Percentiles rank a stretch among this genome's conserved stretches.
Evolutionary conservation across 768 basidiomycete genomes (phyloP).

Genomic region (Naganishia kalamii): DNA sequence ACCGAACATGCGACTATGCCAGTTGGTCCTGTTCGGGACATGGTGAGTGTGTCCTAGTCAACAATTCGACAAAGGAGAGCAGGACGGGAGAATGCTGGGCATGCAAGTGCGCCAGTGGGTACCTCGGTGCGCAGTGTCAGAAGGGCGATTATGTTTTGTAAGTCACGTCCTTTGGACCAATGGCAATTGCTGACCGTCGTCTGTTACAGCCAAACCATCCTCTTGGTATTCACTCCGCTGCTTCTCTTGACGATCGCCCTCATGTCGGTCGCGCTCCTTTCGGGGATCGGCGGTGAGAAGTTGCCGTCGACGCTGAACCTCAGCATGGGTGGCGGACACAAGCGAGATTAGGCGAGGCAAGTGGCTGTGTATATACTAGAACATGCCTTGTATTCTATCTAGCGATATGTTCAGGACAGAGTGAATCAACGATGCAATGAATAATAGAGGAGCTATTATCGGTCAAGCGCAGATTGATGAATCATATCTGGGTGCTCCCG

Average conservation of each 20-base stretch:
- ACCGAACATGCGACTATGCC: constrained; percentile 33
- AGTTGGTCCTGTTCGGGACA: constrained; percentile 37
- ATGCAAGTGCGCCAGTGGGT: constrained; percentile 39
- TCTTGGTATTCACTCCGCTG: constrained; percentile 19
- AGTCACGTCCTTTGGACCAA: constrained; percentile 18
- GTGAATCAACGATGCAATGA: too few species aligned
- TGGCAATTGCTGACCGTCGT: too few species aligned
- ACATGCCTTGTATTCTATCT: background rate
- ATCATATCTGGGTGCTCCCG: background rate
- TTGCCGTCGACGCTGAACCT: constrained; percentile 20
- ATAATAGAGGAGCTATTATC: too few species aligned
- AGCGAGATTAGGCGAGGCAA: constrained; percentile 15
- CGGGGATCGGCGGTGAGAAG: constrained; percentile 10
- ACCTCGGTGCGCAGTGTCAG: constrained; percentile 39
- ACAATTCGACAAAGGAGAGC: constrained; percentile 29
- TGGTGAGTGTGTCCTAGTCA: constrained; percentile 32
- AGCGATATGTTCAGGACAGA: background rate
- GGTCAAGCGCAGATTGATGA: background rate
- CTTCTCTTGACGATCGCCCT: constrained; percentile 18
- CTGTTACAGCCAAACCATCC: constrained; percentile 17
- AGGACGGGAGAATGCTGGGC: constrained; percentile 35
- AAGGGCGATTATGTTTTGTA: constrained; percentile 43
- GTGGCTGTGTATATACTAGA: background rate
- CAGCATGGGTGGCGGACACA: constrained; percentile 14
- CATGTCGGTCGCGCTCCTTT: constrained; percentile 12